Evolutionary conservation across 164 flowering plant genomes (phyloP).

Genomic region (Magnolia officinalis): DNA sequence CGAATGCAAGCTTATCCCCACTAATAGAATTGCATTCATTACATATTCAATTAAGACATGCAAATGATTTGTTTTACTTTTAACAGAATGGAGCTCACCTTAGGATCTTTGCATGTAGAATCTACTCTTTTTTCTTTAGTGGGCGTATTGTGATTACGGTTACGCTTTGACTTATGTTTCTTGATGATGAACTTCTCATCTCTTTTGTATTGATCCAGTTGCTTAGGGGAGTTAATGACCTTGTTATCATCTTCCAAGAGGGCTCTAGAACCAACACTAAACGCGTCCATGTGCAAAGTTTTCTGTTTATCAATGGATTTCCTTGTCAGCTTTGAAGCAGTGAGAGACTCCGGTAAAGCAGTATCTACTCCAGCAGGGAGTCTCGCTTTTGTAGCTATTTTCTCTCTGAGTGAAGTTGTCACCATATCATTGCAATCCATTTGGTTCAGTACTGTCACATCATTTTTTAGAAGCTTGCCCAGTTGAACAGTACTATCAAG

Average conservation of each 20-base stretch:
- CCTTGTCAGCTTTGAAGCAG: slow-evolving; percentile 11
- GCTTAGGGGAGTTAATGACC: slow-evolving; percentile 13
- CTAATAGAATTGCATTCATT: not conserved
- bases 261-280: slow-evolving; percentile 6
- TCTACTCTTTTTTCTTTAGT: slow-evolving; percentile 21
- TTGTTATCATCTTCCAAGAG: slow-evolving; percentile 15
- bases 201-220: slow-evolving; percentile 12
- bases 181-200: slow-evolving; percentile 12
- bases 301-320: slow-evolving; percentile 14
- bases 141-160: slow-evolving; percentile 11
- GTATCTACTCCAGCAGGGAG: not conserved
- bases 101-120: slow-evolving; percentile 14
- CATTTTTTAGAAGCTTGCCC: not conserved
- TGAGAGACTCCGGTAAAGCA: slow-evolving; percentile 9
- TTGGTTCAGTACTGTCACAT: not conserved
- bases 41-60: not conserved
- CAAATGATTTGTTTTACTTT: not conserved
- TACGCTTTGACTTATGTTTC: slow-evolving; percentile 30
- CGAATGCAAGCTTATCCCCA: not conserved
- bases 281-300: slow-evolving; percentile 6
- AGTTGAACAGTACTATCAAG: slow-evolving; percentile 3
- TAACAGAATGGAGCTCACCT: slow-evolving; percentile 20
- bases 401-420: slow-evolving; percentile 8
- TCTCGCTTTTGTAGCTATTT: slow-evolving; percentile 8
- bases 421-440: not conserved